Evolutionary conservation across 2,329 filamentous ascomycete species (phyloP).

Genomic region (Emergomyces pasteurianus): DNA sequence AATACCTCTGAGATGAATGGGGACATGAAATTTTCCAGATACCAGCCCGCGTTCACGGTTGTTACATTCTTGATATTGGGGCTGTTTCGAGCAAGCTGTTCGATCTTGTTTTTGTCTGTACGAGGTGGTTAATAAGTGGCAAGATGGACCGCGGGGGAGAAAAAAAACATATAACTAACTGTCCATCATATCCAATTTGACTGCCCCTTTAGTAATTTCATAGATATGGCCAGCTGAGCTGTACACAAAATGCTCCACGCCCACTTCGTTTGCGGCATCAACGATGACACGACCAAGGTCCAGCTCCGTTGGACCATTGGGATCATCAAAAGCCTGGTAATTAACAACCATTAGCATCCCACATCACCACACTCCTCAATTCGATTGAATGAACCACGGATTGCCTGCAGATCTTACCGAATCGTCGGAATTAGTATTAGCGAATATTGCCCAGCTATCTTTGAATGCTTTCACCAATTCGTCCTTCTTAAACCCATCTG

Average conservation of each 20-base stretch:
- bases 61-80: conserved; percentile 1
- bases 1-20: neutral
- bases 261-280: neutral
- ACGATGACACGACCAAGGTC: conserved; percentile 3
- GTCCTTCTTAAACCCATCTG: conserved; percentile 6
- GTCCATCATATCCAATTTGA: conserved; percentile 3
- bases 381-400: neutral
- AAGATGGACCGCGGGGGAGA: neutral
- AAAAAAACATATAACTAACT: neutral
- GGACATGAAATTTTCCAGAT: neutral
- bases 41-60: conserved; percentile 1
- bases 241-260: conserved; percentile 3
- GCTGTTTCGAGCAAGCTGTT: neutral
- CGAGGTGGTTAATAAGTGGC: neutral
- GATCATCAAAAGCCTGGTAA: neutral
- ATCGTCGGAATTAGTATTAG: conserved; percentile 1
- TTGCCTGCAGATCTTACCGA: neutral
- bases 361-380: neutral
- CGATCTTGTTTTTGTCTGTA: conserved; percentile 1
- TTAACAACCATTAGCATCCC: neutral
- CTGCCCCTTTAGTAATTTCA: neutral
- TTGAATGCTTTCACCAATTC: neutral
- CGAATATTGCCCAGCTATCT: conserved; percentile 2
- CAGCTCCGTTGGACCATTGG: neutral
- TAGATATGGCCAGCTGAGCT: neutral